Evolutionary conservation across 2,329 filamentous ascomycete species (phyloP), one percentile per base, ranked within the genome.

Genomic region (Byssochlamys sp.): DNA sequence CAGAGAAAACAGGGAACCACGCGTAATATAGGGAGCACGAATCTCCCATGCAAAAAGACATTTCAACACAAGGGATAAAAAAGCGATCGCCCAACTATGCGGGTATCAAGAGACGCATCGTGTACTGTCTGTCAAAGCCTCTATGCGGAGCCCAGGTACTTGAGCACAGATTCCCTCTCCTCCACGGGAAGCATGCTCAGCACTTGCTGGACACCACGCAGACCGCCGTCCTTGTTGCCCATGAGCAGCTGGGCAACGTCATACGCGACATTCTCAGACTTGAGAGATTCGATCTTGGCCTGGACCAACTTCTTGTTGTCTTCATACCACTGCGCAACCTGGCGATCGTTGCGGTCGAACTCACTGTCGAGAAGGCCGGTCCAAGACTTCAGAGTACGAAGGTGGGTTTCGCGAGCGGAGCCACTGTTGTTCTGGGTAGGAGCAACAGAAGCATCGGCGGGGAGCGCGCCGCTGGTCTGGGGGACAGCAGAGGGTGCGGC

Each of bases 271-370:
- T 84, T 82, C 60, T 96, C 89, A 4, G 83, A 81, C 82, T 90
- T 94, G 68, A 97, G 80, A 11, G 80, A 77, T 73, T 96, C 91
- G 28, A 97, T 84, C 83, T 94, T 95, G 61, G 87, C 83, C 61
- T 88, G 82, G 54, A 99, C 85, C 48, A 79, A 77, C 80, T 92
- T 90, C 70, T 90, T 82, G 78, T 97, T 94, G 77, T 92, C 87
- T 80, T 99, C 94, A 72, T 96, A 97, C 94, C 94, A 99, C 66
- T 87, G 82, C 3, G 91, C 90, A 28, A 96, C 94, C 64, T 85
- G 86, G 66, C 84, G 84, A 73, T 99, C 94, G 61, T 90, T 85
- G 59, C 81, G 82, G 57, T 88, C 84, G 73, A 95, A 95, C 65
- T 89, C 82, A 50, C 84, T 77, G 58, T 75, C 73, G 39, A 77